These are phyloP conservation scores for Oryza glaberrima DNA, from an alignment of 176 grass and related monocot species.

Conservation along the genomic window DNA sequence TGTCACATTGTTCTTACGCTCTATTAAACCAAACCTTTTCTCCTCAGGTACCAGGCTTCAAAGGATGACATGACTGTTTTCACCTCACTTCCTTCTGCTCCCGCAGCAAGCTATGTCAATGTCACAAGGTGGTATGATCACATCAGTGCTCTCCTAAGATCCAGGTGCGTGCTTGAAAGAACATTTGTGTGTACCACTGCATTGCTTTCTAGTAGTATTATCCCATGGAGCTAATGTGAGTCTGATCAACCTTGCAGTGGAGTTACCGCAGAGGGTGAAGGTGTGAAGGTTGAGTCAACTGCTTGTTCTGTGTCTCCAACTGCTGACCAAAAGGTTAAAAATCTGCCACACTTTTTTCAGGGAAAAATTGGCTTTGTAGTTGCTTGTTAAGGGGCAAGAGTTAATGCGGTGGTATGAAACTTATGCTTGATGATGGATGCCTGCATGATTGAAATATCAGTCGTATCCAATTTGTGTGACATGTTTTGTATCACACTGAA, in stretches of 20 bases:
- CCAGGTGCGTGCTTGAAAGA: slow-evolving; percentile 42
- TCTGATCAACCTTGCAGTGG: slow-evolving; percentile 44
- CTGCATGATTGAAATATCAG: neutral
- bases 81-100: slow-evolving; percentile 45
- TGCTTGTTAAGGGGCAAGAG: neutral
- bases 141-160: slow-evolving; percentile 68
- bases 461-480: neutral
- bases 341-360: neutral
- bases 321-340: slow-evolving; percentile 50
- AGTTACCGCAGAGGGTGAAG: slow-evolving; percentile 56
- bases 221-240: neutral
- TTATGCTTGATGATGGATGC: neutral
- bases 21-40: neutral
- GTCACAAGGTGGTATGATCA: slow-evolving; percentile 71
- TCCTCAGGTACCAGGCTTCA: slow-evolving; percentile 67
- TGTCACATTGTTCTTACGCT: neutral
- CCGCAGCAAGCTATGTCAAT: slow-evolving; percentile 56
- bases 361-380: neutral
- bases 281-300: slow-evolving; percentile 69
- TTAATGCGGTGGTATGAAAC: neutral
- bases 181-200: neutral
- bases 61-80: slow-evolving; percentile 77
- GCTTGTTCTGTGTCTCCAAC: slow-evolving; percentile 53
- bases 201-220: neutral
- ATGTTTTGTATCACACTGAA: neutral